Evolutionary conservation across 805 yeast genomes (phyloP), one percentile per base, ranked within the genome.

Genomic region (Metschnikowia peoriensis): DNA sequence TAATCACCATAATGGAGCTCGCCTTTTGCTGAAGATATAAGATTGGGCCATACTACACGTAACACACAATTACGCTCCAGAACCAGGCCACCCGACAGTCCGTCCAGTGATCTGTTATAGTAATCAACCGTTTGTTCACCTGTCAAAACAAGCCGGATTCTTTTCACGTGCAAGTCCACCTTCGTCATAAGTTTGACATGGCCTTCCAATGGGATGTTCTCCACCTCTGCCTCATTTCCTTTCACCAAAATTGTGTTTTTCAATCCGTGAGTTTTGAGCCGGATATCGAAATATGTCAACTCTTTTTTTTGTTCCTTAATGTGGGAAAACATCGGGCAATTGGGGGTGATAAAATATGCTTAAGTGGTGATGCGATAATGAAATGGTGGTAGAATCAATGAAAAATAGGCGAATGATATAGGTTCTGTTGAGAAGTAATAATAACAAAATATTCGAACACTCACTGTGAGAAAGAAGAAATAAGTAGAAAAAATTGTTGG

Each of bases 1-100:
- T 76, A 77, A 49, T 71, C 66, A 2, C 82, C 81, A 47, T 62
- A 68, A 7, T 58, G 51, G 4, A 79, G 62, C 3, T 45, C 54
- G 1, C 83, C 84, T 6, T 69, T 64, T 1, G 71, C 61, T 41
- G 62, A 57, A 12, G 72, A 69, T 41, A 81, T 64, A 37, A 81
- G 63, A 55, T 81, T 81, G 46, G 68, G 66, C 85, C 85, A 81
- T 15, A 71, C 75, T 28, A 73, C 78, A 29, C 68, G 64, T 44
- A 81, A 57, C 7, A 76, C 72, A 41, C 74, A 69, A 15, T 68
- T 62, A 28, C 74, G 66, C 43, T 76, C 81, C 29, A 64, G 54
- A 14, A 74, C 68, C 38, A 72, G 74, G 41, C 68, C 71, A 0
- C 65, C 64, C 7, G 67, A 58, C 8, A 52, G 55, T 3, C 75